Percentiles rank a stretch among this genome's conserved stretches.
These are phyloP conservation scores for Phyllosticta capitalensis DNA, from an alignment of 2,329 filamentous ascomycete species.

Conservation along the genomic window DNA sequence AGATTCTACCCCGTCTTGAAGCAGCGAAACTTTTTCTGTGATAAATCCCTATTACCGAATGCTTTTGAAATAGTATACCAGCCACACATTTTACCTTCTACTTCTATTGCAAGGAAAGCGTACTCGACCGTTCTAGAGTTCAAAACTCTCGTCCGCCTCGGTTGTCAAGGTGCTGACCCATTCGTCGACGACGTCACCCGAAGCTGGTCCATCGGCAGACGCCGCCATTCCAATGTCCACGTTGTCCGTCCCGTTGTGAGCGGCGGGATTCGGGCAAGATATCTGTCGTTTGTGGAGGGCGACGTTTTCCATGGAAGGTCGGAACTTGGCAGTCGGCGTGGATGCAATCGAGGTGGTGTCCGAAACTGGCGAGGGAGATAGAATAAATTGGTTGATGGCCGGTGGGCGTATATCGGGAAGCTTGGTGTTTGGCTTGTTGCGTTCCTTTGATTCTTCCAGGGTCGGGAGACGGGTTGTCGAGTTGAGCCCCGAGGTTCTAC, in stretches of 20 bases:
- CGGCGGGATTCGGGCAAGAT: neutral
- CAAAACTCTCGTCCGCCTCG: neutral
- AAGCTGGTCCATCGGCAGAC: neutral
- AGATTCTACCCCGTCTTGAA: neutral
- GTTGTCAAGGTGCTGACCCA: neutral
- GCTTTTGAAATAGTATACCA: neutral
- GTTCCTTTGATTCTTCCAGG: neutral
- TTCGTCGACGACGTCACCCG: neutral
- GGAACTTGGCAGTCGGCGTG: neutral
- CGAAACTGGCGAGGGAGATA: neutral
- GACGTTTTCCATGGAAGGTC: neutral
- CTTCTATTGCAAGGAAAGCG: neutral
- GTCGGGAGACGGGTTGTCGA: neutral
- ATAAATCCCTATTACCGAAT: neutral
- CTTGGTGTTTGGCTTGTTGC: neutral
- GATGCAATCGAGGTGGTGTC: neutral
- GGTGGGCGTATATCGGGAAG: neutral
- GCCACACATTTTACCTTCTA: neutral
- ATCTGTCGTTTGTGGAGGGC: neutral
- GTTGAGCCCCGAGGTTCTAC: neutral
- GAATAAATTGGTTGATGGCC: neutral
- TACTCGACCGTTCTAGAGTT: neutral
- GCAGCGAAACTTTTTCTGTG: neutral
- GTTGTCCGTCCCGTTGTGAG: neutral
- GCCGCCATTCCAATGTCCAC: neutral